phyloP scores from a whole-genome alignment of 139 green algal genomes.

The Chlorella sp. region DNA sequence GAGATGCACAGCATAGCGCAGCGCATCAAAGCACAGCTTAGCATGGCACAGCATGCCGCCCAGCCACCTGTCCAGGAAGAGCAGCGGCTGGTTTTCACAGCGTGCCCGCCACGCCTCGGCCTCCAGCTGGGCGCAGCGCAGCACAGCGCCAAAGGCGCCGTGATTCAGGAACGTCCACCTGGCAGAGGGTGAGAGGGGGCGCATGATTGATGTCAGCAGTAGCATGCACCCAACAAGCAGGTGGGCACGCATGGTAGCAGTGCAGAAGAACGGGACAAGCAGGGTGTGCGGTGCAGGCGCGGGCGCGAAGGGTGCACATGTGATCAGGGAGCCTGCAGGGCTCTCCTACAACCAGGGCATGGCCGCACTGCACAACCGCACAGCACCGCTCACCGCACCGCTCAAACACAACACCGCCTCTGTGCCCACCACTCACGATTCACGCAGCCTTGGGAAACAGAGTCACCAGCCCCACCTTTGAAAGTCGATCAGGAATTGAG shows the following conservation, averaged over 20 bases:
- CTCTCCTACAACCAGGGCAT: too few relatives aligned
- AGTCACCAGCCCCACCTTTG: conserved; percentile 46
- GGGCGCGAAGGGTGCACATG: too few relatives aligned
- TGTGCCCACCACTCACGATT: too few relatives aligned
- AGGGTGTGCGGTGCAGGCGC: too few relatives aligned
- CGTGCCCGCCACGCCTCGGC: conserved; percentile 63
- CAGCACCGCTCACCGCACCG: too few relatives aligned
- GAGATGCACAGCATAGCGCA: neutral
- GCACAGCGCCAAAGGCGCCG: conserved; percentile 70
- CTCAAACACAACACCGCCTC: too few relatives aligned
- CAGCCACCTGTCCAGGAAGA: conserved; percentile 58
- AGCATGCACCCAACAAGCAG: neutral
- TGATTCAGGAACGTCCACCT: conserved; percentile 72
- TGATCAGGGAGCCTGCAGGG: too few relatives aligned
- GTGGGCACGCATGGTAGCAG: neutral
- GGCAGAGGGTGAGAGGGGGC: neutral
- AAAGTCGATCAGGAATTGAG: conserved; percentile 73
- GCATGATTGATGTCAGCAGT: neutral
- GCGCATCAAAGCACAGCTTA: neutral
- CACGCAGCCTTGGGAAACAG: too few relatives aligned
- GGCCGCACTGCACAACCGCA: too few relatives aligned
- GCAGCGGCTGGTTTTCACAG: conserved; percentile 72
- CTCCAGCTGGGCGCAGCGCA: conserved; percentile 45
- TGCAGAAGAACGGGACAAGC: neutral
- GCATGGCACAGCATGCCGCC: neutral